A percentile compares a stretch with the other conserved stretches of the same genome.
Evolutionary conservation across 2,329 filamentous ascomycete genomes (phyloP).

Genomic region (Sporothrix phasma): DNA sequence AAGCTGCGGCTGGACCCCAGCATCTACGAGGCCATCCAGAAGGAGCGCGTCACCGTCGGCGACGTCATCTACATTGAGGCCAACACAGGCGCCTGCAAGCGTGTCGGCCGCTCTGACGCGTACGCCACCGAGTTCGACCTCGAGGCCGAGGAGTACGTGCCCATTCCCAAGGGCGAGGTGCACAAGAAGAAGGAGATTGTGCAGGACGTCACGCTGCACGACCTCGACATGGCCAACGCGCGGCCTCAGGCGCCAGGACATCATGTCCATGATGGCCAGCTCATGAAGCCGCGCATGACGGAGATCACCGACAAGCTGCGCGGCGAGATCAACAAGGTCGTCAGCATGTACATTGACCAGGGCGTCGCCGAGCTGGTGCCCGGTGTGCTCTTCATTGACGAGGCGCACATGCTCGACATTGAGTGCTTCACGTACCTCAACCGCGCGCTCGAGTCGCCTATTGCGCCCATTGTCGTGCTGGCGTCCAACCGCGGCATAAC

Average conservation of each 20-base stretch:
- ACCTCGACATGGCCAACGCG: slow-evolving; percentile 91
- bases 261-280: slow-evolving; percentile 99
- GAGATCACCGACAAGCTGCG: slow-evolving; percentile 98
- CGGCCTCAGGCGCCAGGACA: slow-evolving; percentile 95
- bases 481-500: slow-evolving; percentile 94
- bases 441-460: slow-evolving; percentile 87
- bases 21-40: slow-evolving; percentile 98
- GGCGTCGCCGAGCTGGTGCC: slow-evolving; percentile 97
- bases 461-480: slow-evolving; percentile 93
- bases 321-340: slow-evolving; percentile 96
- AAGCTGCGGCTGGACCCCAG: slow-evolving; percentile 93
- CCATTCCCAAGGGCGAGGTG: slow-evolving; percentile 95
- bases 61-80: slow-evolving; percentile 99
- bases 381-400: slow-evolving; percentile 95
- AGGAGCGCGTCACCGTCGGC: slow-evolving; percentile 89
- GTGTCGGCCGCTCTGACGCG: slow-evolving; percentile 89
- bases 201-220: slow-evolving; percentile 94
- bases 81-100: slow-evolving; percentile 95
- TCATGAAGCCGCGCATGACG: slow-evolving; percentile 99
- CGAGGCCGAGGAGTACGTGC: slow-evolving; percentile 97
- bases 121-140: slow-evolving; percentile 98
- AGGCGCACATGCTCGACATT: slow-evolving; percentile 99
- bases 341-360: slow-evolving; percentile 98
- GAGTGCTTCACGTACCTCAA: slow-evolving; percentile 99
- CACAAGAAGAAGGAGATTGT: slow-evolving; percentile 99